Evolutionary conservation across 2,329 filamentous ascomycete species (phyloP), one percentile per base, ranked within the genome.

Genomic region (Trichoderma sp.): DNA sequence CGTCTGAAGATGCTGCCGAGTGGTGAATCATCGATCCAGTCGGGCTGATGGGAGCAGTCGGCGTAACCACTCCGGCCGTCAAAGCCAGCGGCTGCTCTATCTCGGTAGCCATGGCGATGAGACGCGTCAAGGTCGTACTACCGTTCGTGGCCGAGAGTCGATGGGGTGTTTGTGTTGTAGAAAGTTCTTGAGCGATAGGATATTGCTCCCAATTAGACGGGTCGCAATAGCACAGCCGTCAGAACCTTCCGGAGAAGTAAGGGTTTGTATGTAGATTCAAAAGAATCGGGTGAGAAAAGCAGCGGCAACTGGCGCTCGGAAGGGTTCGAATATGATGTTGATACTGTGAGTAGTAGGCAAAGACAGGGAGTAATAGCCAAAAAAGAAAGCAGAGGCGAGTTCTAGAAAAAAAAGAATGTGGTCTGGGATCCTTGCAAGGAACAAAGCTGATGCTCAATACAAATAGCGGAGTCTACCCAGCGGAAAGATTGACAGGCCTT

Each of bases 61-160:
- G 73, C 11, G 72, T 71, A 49, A 73, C 68, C 47, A 68, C 72
- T 21, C 72, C 57, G 16, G 73, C 71, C 71, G 73, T 73, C 70
- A 82, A 71, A 57, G 79, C 75, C 75, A 80, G 65, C 52, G 79
- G 72, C 65, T 78, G 76, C 71, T 82, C 81, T 71, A 82, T 72
- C 74, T 82, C 79, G 62, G 79, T 81, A 69, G 77, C 76, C 81
- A 83, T 82, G 72, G 72, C 72, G 68, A 66, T 62, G 68, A 68
- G 55, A 67, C 64, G 64, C 64, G 64, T 67, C 55, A 67, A 56
- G 31, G 16, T 52, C 55, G 64, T 59, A 27, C 11, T 67, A 60
- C 63, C 52, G 57, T 63, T 37, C 53, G 52, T 55, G 19, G 13
- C 19, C 52, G 43, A 43, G 47, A 31, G 47, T 66, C 55, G 55